These are phyloP conservation scores for Helenozyma baotianmanensis DNA, from an alignment of 805 yeast species.

Conservation along the genomic window DNA sequence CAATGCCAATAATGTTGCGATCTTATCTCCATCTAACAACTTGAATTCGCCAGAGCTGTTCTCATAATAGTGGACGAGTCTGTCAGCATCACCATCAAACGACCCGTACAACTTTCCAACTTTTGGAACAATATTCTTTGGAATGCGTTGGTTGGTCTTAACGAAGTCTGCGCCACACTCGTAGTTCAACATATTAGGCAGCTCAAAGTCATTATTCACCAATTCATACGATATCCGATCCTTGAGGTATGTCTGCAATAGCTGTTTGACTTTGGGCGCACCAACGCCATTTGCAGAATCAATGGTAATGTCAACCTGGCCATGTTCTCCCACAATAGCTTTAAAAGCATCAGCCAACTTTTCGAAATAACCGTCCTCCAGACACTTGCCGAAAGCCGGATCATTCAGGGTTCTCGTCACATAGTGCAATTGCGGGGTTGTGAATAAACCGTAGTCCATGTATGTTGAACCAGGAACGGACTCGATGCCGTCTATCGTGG, in stretches of 20 bases:
- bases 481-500: constrained; percentile 59
- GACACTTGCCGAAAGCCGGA: constrained; percentile 52
- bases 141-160: constrained; percentile 80
- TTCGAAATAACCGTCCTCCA: constrained; percentile 64
- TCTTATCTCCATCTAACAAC: constrained; percentile 88
- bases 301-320: constrained; percentile 49
- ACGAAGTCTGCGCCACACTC: constrained; percentile 96
- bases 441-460: constrained; percentile 62
- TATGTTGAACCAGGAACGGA: constrained; percentile 39
- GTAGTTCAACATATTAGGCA: constrained; percentile 60
- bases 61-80: constrained; percentile 76
- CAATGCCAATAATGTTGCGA: constrained; percentile 77
- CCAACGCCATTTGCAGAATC: constrained; percentile 99
- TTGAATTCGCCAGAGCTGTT: constrained; percentile 39
- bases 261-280: constrained; percentile 59
- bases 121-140: constrained; percentile 49
- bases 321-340: constrained; percentile 26
- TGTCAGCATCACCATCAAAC: constrained; percentile 96
- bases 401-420: constrained; percentile 73
- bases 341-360: constrained; percentile 56
- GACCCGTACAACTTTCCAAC: constrained; percentile 62
- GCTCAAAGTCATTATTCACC: constrained; percentile 51
- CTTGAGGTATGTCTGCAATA: constrained; percentile 40
- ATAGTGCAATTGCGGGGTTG: constrained; percentile 95
- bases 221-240: constrained; percentile 37